Conservation (phyloP, 2,329 filamentous ascomycete species). For the Pseudogymnoascus verrucosus region DNA sequence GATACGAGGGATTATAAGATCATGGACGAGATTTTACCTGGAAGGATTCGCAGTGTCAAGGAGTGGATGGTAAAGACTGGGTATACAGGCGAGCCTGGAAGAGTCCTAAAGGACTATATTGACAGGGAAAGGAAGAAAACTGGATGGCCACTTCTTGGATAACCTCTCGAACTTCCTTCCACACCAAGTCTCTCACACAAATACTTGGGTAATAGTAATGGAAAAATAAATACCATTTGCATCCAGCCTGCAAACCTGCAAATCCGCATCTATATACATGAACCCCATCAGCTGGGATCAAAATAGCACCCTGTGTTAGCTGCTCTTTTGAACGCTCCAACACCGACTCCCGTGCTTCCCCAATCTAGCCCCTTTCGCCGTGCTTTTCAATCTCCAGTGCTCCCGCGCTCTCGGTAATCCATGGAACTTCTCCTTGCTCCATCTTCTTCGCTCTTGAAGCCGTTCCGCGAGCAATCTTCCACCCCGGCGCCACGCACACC, state of each 20-base stretch:
- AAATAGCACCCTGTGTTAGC: slow-evolving; percentile 5
- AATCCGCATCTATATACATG: slow-evolving; percentile 1
- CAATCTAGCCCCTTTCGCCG: background rate
- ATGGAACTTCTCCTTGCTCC: background rate
- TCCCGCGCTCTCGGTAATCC: background rate
- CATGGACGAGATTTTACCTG: slow-evolving; percentile 18
- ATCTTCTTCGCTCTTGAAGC: background rate
- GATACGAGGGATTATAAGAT: slow-evolving; percentile 12
- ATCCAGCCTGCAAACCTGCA: background rate
- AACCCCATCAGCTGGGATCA: background rate
- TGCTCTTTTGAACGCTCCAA: slow-evolving; percentile 2
- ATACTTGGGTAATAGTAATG: background rate
- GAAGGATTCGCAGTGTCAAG: slow-evolving; percentile 14
- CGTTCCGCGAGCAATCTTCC: background rate
- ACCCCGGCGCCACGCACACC: background rate
- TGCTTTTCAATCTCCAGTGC: background rate
- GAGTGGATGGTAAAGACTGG: slow-evolving; percentile 15
- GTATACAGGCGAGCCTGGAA: slow-evolving; percentile 15
- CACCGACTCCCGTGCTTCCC: background rate
- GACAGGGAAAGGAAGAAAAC: background rate
- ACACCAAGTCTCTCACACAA: background rate
- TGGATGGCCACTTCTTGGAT: background rate
- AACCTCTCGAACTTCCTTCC: background rate
- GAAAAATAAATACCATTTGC: background rate
- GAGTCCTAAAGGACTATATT: slow-evolving; percentile 14